phyloP scores from a whole-genome alignment of 2,329 filamentous ascomycete species.

The Diplodia scrobiculata region DNA sequence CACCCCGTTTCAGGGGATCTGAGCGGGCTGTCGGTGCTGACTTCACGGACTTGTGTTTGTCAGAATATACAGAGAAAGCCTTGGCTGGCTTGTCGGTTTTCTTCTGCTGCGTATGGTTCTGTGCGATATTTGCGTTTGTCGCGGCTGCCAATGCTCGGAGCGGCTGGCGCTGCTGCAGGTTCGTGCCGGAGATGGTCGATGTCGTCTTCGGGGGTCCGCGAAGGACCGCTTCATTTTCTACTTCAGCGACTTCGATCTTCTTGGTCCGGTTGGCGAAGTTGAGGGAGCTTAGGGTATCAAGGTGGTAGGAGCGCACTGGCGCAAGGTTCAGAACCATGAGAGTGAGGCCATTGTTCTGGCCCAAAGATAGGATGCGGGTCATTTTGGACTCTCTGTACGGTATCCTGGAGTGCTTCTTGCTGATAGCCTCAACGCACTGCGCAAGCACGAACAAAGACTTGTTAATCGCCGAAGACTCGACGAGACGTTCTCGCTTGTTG shows the following conservation, averaged over 20 bases:
- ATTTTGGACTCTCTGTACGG: conserved; percentile 96
- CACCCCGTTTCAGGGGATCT: conserved; percentile 52
- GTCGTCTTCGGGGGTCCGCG: conserved; percentile 41
- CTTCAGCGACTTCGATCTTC: conserved; percentile 91
- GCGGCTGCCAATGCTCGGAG: conserved; percentile 74
- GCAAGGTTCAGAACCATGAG: conserved; percentile 96
- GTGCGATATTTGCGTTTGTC: conserved; percentile 66
- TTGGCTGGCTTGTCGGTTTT: conserved; percentile 73
- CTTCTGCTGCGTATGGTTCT: conserved; percentile 52
- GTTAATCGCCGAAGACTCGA: conserved; percentile 97
- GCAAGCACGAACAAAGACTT: conserved; percentile 93
- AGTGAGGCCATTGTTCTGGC: conserved; percentile 92
- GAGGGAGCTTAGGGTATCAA: conserved; percentile 88
- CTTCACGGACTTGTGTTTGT: conserved; percentile 54
- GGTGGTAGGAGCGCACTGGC: conserved; percentile 86
- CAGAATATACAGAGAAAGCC: conserved; percentile 83
- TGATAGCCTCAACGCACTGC: conserved; percentile 94
- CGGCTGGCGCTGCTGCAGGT: conserved; percentile 67
- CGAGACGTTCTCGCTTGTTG: conserved; percentile 85
- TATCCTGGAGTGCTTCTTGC: conserved; percentile 71
- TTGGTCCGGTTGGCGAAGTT: conserved; percentile 96
- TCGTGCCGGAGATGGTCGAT: conserved; percentile 41
- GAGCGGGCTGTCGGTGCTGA: conserved; percentile 35
- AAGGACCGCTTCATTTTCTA: conserved; percentile 86
- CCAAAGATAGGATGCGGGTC: conserved; percentile 88